These are phyloP conservation scores for Biscutella laevigata DNA, from an alignment of 441 rosid genomes.

Conservation along the genomic window DNA sequence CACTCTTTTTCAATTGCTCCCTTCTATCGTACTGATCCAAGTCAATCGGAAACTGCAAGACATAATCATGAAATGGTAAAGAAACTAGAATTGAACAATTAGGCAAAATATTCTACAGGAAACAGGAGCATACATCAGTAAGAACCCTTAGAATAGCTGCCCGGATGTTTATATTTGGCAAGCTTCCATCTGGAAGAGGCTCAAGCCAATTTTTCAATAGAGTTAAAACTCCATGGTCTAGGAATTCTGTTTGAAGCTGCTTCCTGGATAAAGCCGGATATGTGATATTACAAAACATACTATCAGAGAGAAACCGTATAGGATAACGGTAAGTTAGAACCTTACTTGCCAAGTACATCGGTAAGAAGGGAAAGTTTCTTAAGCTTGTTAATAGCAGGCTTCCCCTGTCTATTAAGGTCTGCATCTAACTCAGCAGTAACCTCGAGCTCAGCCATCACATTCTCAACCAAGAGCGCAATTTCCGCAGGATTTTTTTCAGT, in stretches of 20 bases:
- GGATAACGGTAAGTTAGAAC: background rate
- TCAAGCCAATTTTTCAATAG: conserved; percentile 92
- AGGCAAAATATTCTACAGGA: background rate
- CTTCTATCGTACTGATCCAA: conserved; percentile 91
- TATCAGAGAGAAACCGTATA: background rate
- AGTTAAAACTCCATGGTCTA: conserved; percentile 89
- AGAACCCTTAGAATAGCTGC: conserved; percentile 74
- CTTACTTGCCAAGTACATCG: conserved; percentile 94
- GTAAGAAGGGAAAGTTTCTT: conserved; percentile 84
- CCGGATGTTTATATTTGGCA: conserved; percentile 88
- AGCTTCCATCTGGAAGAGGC: conserved; percentile 97
- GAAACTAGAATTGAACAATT: conserved; percentile 6
- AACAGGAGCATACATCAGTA: conserved; percentile 48
- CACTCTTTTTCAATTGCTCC: conserved; percentile 90
- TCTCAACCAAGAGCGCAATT: conserved; percentile 76
- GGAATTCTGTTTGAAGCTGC: conserved; percentile 94
- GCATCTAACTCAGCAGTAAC: conserved; percentile 93
- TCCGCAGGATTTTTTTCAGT: conserved; percentile 89
- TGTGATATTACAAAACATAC: background rate
- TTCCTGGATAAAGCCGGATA: conserved; percentile 43
- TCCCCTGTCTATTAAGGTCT: conserved; percentile 72
- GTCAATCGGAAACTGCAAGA: conserved; percentile 76
- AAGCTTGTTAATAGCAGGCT: conserved; percentile 92
- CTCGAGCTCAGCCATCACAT: conserved; percentile 98
- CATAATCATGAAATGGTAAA: conserved; percentile 3